Evolutionary conservation across 2,329 filamentous ascomycete genomes (phyloP).

Genomic region (Epichloe elymi): DNA sequence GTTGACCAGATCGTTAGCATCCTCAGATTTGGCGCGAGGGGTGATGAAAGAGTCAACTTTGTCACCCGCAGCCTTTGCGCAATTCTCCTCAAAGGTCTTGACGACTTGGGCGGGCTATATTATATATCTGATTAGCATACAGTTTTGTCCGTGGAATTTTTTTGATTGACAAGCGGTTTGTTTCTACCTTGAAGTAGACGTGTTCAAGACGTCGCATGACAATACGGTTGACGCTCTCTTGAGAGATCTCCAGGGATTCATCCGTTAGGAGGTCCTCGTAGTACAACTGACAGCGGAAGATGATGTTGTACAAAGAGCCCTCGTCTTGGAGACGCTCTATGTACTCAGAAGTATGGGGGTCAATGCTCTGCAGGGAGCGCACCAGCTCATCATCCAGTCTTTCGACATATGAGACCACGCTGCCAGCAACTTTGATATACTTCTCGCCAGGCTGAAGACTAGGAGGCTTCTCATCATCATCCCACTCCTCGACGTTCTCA

Average conservation of each 20-base stretch:
- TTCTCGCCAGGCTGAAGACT: constrained; percentile 58
- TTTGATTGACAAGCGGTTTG: not conserved
- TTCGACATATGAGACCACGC: constrained; percentile 87
- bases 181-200: constrained; percentile 84
- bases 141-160: not conserved
- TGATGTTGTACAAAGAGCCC: constrained; percentile 77
- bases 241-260: constrained; percentile 55
- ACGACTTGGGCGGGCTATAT: constrained; percentile 72
- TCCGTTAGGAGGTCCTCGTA: constrained; percentile 69
- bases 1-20: constrained; percentile 66
- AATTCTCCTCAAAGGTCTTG: constrained; percentile 85
- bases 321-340: constrained; percentile 92
- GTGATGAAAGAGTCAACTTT: constrained; percentile 68
- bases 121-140: constrained; percentile 17
- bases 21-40: constrained; percentile 51
- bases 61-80: constrained; percentile 68
- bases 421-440: constrained; percentile 84
- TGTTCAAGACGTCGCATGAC: constrained; percentile 92
- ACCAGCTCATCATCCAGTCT: constrained; percentile 94
- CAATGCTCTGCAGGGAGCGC: constrained; percentile 91
- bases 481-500: constrained; percentile 94
- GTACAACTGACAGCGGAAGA: constrained; percentile 80
- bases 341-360: constrained; percentile 97
- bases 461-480: constrained; percentile 92
- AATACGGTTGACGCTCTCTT: constrained; percentile 84